phyloP scores from a whole-genome alignment of 176 grass and related monocot genomes.

The Hordeum vulgare region DNA sequence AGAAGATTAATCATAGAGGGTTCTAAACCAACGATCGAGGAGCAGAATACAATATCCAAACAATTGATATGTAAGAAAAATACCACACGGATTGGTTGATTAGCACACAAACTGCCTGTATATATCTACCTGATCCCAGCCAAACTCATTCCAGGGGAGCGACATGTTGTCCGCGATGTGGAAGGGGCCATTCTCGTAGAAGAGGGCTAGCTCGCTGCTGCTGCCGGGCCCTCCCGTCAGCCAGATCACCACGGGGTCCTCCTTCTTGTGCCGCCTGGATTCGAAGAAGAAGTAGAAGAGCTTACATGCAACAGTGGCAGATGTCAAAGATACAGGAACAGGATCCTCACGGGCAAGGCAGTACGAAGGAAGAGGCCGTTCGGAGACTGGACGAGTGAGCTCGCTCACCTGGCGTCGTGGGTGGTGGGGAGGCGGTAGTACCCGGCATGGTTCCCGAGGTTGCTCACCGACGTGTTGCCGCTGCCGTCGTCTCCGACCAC shows the following conservation, averaged over 20 bases:
- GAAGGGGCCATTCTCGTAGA: conserved; percentile 91
- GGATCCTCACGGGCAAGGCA: too few relatives aligned
- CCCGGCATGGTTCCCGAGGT: conserved; percentile 80
- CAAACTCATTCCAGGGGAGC: conserved; percentile 78
- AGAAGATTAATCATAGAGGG: too few relatives aligned
- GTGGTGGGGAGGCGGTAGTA: conserved; percentile 75
- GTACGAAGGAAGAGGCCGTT: too few relatives aligned
- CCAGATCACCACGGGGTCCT: conserved; percentile 93
- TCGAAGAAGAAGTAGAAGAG: too few relatives aligned
- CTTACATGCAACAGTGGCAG: too few relatives aligned
- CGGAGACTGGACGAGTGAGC: too few relatives aligned
- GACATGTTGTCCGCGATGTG: conserved; percentile 56
- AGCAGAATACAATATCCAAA: too few relatives aligned
- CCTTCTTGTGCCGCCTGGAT: too few relatives aligned
- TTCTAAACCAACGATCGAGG: too few relatives aligned
- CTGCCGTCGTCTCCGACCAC: neutral
- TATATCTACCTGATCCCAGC: conserved; percentile 70
- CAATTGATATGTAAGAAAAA: too few relatives aligned
- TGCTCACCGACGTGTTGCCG: conserved; percentile 25
- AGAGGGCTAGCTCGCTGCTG: conserved; percentile 90
- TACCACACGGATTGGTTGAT: too few relatives aligned
- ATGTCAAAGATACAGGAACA: too few relatives aligned
- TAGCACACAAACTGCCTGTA: neutral
- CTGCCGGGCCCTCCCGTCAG: conserved; percentile 84
- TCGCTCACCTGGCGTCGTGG: conserved; percentile 61